Percentiles rank a stretch among this genome's conserved stretches.
Evolutionary conservation across 2,329 filamentous ascomycete genomes (phyloP).

Genomic region (Talaromyces piceae): DNA sequence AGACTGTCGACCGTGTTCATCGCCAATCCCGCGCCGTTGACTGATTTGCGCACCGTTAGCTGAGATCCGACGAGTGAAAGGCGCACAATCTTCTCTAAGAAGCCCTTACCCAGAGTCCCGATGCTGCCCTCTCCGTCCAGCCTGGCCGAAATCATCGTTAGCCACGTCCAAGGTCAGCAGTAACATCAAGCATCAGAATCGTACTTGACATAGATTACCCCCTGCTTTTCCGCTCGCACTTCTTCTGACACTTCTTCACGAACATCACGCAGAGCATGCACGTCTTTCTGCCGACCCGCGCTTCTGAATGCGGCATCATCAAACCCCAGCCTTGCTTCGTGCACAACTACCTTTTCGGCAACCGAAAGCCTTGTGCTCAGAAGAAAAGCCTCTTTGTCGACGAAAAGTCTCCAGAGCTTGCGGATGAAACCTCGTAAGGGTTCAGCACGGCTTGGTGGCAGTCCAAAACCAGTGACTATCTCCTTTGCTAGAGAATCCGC

Average conservation of each 20-base stretch:
- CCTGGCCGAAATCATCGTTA: slow-evolving; percentile 12
- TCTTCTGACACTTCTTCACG: slow-evolving; percentile 49
- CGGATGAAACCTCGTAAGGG: slow-evolving; percentile 45
- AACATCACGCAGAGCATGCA: slow-evolving; percentile 52
- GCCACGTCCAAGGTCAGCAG: slow-evolving; percentile 9
- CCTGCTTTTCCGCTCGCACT: slow-evolving; percentile 57
- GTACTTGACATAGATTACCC: slow-evolving; percentile 71
- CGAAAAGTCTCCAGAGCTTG: slow-evolving; percentile 53
- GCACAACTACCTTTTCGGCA: slow-evolving; percentile 41
- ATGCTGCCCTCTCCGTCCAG: slow-evolving; percentile 53
- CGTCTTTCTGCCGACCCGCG: slow-evolving; percentile 52
- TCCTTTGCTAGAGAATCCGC: slow-evolving; percentile 34
- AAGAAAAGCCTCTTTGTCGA: slow-evolving; percentile 57
- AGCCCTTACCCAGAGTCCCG: slow-evolving; percentile 55
- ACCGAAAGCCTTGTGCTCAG: slow-evolving; percentile 47
- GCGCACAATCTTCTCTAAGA: neutral
- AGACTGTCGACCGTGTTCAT: slow-evolving; percentile 89
- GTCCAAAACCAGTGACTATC: slow-evolving; percentile 44
- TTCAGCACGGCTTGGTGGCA: slow-evolving; percentile 41
- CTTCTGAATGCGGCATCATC: slow-evolving; percentile 63
- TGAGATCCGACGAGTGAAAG: too few species aligned
- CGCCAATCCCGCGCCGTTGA: slow-evolving; percentile 82
- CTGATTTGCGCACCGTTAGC: slow-evolving; percentile 26
- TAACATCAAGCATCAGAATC: slow-evolving; percentile 4
- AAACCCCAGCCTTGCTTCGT: slow-evolving; percentile 54